Conservation (phyloP, 345 rosid species). For the Sisymbrium irio region DNA sequence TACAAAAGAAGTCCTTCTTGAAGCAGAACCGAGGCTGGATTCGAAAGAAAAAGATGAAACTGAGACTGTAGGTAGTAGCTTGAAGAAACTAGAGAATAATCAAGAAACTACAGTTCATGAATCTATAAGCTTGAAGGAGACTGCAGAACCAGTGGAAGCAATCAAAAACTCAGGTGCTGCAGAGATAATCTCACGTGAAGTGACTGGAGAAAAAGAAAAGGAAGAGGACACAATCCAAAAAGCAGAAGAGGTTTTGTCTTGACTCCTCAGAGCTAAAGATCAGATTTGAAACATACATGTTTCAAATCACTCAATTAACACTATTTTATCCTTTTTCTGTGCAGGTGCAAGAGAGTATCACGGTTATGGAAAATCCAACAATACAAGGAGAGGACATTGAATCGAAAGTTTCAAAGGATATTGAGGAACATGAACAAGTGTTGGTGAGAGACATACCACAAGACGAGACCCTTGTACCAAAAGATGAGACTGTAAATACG, state of each 20-base stretch:
- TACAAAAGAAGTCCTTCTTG: background rate
- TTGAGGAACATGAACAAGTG: conserved; percentile 14
- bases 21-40: background rate
- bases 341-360: background rate
- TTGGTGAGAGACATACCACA: conserved; percentile 19
- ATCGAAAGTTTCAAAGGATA: background rate
- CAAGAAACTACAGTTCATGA: conserved; percentile 11
- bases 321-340: background rate
- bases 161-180: background rate
- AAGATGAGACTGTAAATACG: conserved; percentile 12
- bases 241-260: conserved; percentile 21
- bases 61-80: background rate
- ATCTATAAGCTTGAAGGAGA: background rate
- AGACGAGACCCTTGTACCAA: background rate
- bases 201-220: background rate
- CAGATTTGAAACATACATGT: background rate
- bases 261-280: background rate
- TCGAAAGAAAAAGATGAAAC: background rate
- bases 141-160: conserved; percentile 1
- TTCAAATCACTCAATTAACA: background rate
- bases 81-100: too few species aligned
- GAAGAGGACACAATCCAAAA: background rate
- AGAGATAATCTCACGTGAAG: conserved; percentile 8
- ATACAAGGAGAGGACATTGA: background rate
- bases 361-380: background rate